Evolutionary conservation across 2,329 filamentous ascomycete genomes (phyloP), one percentile per base, ranked within the genome.

Genomic region (Aspergillus neotritici): DNA sequence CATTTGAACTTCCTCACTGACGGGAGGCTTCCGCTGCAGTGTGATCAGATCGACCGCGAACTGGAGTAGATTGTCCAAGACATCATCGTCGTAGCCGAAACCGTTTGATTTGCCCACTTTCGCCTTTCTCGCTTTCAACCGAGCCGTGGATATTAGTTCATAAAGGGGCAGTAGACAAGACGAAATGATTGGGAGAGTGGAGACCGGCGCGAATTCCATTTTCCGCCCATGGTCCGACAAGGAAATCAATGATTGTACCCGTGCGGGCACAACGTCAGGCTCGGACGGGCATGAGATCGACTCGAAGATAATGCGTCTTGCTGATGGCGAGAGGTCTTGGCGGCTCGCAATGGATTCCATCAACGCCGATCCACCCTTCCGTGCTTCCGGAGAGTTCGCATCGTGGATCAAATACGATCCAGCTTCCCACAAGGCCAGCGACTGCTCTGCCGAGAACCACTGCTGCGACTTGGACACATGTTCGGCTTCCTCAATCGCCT

Each of bases 211-310:
- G 49, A 68, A 69, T 28, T 70, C 67, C 33, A 69, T 45, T 44
- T 68, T 69, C 35, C 66, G 61, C 35, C 66, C 67, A 56, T 70
- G 66, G 38, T 70, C 67, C n/a, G 67, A 66, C 31, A 70, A 52
- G 5, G 57, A 55, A 28, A 69, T 63, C 43, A 70, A 57, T 1
- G 67, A 58, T 36, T 67, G 63, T 11, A 69, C 59, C 4, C 63
- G 63, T 10, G 63, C 52, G 13, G 66, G 60, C 37, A 70, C 61
- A 31, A 66, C 58, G 40, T 70, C 67, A 11, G 61, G 50, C 12
- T 60, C 57, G 2, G 63, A 61, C 6, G 61, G 53, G 9, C 50
- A 51, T 5, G 62, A 59, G 44, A 70, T 65, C 4, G 57, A 60
- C 40, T 64, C 60, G 39, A 67, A 69, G 15, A 70, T 17, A 14